Evolutionary conservation across 345 rosid genomes (phyloP).

Genomic region (Aquilaria malaccensis): DNA sequence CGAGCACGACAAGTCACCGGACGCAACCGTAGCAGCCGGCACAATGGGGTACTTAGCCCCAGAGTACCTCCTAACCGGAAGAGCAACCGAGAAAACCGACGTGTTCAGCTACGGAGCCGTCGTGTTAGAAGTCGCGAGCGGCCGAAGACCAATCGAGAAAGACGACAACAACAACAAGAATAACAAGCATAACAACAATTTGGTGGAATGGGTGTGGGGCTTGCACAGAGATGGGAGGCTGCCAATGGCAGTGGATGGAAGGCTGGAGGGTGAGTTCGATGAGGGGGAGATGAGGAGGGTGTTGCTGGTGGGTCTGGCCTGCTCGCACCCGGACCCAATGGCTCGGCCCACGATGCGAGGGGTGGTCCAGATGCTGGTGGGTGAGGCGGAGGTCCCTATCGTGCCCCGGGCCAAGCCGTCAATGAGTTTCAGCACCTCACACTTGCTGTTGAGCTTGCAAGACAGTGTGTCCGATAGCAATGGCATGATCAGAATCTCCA

Average conservation of each 20-base stretch:
- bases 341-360: conserved; percentile 78
- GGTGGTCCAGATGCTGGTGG: conserved; percentile 85
- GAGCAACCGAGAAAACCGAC: conserved; percentile 88
- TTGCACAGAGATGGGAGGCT: conserved; percentile 75
- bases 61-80: conserved; percentile 80
- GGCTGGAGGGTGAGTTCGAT: conserved; percentile 51
- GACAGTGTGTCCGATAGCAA: conserved; percentile 90
- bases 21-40: conserved; percentile 93
- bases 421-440: conserved; percentile 79
- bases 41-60: conserved; percentile 99
- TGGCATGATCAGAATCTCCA: conserved; percentile 43
- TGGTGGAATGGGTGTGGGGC: conserved; percentile 98
- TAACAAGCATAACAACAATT: conserved; percentile 40
- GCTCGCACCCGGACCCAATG: conserved; percentile 88
- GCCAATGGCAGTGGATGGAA: conserved; percentile 56
- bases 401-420: conserved; percentile 85
- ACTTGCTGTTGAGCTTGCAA: conserved; percentile 66
- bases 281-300: conserved; percentile 62
- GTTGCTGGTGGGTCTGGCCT: conserved; percentile 76
- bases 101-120: conserved; percentile 93
- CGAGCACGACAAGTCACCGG: conserved; percentile 88
- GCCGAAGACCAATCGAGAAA: conserved; percentile 80
- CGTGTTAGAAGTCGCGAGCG: conserved; percentile 79
- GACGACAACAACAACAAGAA: conserved; percentile 31
- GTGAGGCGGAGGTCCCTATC: conserved; percentile 75